Conservation (phyloP, 139 green algal genomes). For the Chlamydomonas sp. region DNA sequence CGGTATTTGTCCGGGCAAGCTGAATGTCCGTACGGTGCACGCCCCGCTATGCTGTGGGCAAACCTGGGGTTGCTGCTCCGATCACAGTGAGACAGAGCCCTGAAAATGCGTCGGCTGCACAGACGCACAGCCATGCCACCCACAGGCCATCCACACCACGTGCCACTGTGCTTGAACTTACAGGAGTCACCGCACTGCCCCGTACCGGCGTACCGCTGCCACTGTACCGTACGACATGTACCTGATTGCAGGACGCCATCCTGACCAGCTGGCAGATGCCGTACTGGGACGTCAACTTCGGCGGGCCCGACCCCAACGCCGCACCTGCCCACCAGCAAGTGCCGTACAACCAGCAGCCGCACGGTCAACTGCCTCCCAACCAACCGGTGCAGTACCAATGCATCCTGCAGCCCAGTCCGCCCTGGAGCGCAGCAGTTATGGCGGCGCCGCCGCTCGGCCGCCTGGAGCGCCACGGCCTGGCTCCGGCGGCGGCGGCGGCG, state of each 20-base stretch:
- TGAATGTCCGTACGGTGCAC: no score
- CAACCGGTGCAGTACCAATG: conserved; percentile 36
- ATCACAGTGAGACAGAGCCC: no score
- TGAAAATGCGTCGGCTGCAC: no score
- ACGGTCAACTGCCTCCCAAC: background rate
- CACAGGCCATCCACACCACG: no score
- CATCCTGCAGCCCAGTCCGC: conserved; percentile 35
- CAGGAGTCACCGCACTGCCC: background rate
- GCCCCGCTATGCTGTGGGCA: no score
- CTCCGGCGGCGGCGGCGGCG: background rate
- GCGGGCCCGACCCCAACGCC: background rate
- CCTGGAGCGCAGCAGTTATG: conserved; percentile 53
- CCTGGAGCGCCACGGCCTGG: background rate
- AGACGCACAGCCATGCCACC: no score
- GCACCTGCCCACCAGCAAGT: background rate
- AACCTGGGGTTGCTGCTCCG: no score
- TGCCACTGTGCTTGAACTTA: background rate
- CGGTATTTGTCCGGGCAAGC: background rate
- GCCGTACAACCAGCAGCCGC: background rate
- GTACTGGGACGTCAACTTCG: conserved; percentile 54
- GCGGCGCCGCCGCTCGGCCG: conserved; percentile 1
- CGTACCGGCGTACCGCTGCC: no score
- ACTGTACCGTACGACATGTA: background rate
- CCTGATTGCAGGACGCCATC: conserved; percentile 45
- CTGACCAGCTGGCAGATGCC: conserved; percentile 52